These are phyloP conservation scores for Moelleriella libera DNA, from an alignment of 2,329 filamentous ascomycete species.

Conservation along the genomic window DNA sequence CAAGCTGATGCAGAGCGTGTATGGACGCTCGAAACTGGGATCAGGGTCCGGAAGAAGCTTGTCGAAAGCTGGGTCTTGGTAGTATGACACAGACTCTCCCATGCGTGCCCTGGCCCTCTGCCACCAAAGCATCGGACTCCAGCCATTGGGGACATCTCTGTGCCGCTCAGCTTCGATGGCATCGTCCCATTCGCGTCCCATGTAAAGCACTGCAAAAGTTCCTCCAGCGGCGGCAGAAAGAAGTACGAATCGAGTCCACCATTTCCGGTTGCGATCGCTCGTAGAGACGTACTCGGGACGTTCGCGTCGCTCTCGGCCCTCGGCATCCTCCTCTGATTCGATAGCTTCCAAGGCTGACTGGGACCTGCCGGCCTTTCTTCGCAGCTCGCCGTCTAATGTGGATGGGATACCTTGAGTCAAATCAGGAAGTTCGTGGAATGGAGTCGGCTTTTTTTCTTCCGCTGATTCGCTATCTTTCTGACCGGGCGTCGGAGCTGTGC, in stretches of 20 bases:
- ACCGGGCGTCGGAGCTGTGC: background rate
- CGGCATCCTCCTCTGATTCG: slow-evolving; percentile 18
- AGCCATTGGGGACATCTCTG: slow-evolving; percentile 64
- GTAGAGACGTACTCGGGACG: slow-evolving; percentile 80
- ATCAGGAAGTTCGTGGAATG: slow-evolving; percentile 65
- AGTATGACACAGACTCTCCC: slow-evolving; percentile 70
- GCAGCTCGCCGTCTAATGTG: slow-evolving; percentile 67
- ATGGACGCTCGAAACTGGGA: slow-evolving; percentile 68
- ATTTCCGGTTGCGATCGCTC: slow-evolving; percentile 66
- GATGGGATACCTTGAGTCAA: slow-evolving; percentile 91
- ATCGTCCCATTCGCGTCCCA: slow-evolving; percentile 83
- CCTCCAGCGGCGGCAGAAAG: slow-evolving; percentile 40
- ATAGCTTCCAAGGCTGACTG: slow-evolving; percentile 18
- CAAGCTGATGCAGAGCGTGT: slow-evolving; percentile 82
- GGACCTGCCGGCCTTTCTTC: slow-evolving; percentile 22
- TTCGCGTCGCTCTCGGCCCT: slow-evolving; percentile 24
- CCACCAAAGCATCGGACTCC: slow-evolving; percentile 64
- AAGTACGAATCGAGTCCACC: slow-evolving; percentile 64
- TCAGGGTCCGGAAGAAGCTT: slow-evolving; percentile 80
- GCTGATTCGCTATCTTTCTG: slow-evolving; percentile 9
- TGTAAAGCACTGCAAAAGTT: slow-evolving; percentile 50
- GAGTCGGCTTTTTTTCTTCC: slow-evolving; percentile 26
- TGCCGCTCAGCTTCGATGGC: slow-evolving; percentile 58
- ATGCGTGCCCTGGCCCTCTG: slow-evolving; percentile 64
- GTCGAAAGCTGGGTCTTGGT: slow-evolving; percentile 88